These are phyloP conservation scores for Sugiyamaella smithiae DNA, from an alignment of 805 yeast genomes.

Conservation along the genomic window DNA sequence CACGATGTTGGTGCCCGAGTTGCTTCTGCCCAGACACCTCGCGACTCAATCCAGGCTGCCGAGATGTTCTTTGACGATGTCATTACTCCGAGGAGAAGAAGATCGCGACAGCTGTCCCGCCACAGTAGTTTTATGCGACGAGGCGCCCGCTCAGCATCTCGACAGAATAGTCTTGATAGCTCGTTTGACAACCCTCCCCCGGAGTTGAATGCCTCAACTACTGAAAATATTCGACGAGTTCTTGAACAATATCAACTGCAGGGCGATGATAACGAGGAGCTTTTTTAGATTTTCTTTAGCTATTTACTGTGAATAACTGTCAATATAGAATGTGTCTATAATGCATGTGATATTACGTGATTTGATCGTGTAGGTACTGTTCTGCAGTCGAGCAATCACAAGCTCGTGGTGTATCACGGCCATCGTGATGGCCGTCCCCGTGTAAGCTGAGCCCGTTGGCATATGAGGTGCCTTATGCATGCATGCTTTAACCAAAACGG, in stretches of 20 bases:
- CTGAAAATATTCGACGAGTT: conserved; percentile 11
- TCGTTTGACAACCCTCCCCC: not conserved
- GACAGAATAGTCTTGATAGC: conserved; percentile 5
- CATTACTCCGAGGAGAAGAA: conserved; percentile 10
- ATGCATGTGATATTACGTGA: too few species aligned
- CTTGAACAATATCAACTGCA: conserved; percentile 7
- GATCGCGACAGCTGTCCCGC: conserved; percentile 12
- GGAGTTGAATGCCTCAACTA: not conserved
- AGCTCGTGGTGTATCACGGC: too few species aligned
- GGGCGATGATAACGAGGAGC: conserved; percentile 7
- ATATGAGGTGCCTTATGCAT: too few species aligned
- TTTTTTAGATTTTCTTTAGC: too few species aligned
- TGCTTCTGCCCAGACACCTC: conserved; percentile 44
- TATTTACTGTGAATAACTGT: too few species aligned
- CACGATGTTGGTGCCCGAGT: conserved; percentile 78
- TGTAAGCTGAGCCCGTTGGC: too few species aligned
- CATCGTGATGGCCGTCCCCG: too few species aligned
- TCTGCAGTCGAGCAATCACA: too few species aligned
- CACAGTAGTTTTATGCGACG: conserved; percentile 11
- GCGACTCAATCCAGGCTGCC: conserved; percentile 35
- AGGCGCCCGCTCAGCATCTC: conserved; percentile 3
- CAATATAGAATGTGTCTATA: too few species aligned
- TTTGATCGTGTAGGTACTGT: too few species aligned
- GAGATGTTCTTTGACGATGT: conserved; percentile 37
- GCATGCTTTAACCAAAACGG: too few species aligned